Evolutionary conservation across 2,329 filamentous ascomycete species (phyloP), one percentile per base, ranked within the genome.

Genomic region (Coleophoma cylindrospora): DNA sequence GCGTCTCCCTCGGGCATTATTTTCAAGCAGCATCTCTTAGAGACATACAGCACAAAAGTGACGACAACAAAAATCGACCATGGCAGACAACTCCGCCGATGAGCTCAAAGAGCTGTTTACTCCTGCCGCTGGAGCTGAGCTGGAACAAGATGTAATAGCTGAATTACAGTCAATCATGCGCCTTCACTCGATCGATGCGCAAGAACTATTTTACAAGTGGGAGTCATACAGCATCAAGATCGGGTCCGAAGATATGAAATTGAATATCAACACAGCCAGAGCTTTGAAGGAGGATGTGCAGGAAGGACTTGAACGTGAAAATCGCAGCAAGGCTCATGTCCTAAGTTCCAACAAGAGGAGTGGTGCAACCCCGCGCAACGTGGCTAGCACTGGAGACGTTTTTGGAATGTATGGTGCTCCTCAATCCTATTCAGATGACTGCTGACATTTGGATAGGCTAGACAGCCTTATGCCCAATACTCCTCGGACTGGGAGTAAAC

Each of bases 131-230:
- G 50, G 53, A 17, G 48, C 49, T 12, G 49, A 55, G 14, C 75
- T 97, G 6, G 81, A 89, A 54, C 74, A 83, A 56, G 92, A 97
- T 67, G 80, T 97, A 50, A 73, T 90, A 56, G 74, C 78, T 48
- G 91, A 96, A 71, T 75, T 99, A 58, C 80, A 87, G 65, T 95
- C 90, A 51, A 95, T 96, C 66, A 80, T 94, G 72, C 84, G 86
- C 49, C 76, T 97, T 53, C 89, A 96, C 70, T 83, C 83, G 44
- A 79, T 97, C 53, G 81, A 84, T 14, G 77, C 84, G 34, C 85
- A 97, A 67, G 94, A 97, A 66, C 76, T 97, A 22, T 96, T 90
- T 70, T 96, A 90, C 81, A 97, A 97, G 77, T 99, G 94, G 94
- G 94, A 99, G 69, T 92, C 91, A 0, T 97, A 96, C 75, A 91